Evolutionary conservation across 1,284 basidiomycete species (phyloP), one percentile per base, ranked within the genome.

Genomic region (Ustilago vetiveriae): DNA sequence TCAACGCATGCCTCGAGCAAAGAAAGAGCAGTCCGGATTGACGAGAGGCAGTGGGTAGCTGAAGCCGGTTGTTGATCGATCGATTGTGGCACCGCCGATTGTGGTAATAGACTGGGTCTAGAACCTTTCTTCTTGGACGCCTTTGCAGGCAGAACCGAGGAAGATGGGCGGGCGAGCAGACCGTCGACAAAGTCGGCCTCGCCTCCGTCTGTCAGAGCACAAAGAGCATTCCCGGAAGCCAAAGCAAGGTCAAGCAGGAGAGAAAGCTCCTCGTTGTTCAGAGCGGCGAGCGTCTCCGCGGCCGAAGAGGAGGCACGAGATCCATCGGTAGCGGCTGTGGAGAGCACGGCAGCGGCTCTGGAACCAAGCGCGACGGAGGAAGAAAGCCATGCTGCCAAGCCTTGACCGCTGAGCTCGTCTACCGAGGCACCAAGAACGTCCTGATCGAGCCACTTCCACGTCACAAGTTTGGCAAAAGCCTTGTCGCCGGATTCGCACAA

Each of bases 401-500:
- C 65, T 27, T 74, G 59, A 13, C 69, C 72, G 33, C 42, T 60
- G 24, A 69, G 42, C 46, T 64, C 67, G 33, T 50, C 30, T 10
- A 14, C n/a, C 17, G 57, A 38, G 2, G 53, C 39, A 33, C 49
- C 64, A 13, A 50, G 53, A 19, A 69, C 17, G 11, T 63, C 62
- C 10, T 46, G 41, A 24, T 58, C 59, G 29, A 54, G 54, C 75
- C 75, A 76, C 47, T 50, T 65, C 66, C 66, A 76, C 2, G 40
- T 39, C 3, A 71, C 67, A 6, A 66, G 64, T 19, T 67, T 66
- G 22, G 55, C 53, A 11, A 71, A 63, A 4, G 71, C 50, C 45
- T 75, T 74, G 21, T 72, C 75, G 33, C 75, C 73, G 6, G 60
- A 45, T 29, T 74, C 75, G 51, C 72, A 70, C 4, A 75, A 36